Percentiles rank a stretch among this genome's conserved stretches.
These are phyloP conservation scores for Starmerella stellata DNA, from an alignment of 805 yeast genomes.

Conservation along the genomic window DNA sequence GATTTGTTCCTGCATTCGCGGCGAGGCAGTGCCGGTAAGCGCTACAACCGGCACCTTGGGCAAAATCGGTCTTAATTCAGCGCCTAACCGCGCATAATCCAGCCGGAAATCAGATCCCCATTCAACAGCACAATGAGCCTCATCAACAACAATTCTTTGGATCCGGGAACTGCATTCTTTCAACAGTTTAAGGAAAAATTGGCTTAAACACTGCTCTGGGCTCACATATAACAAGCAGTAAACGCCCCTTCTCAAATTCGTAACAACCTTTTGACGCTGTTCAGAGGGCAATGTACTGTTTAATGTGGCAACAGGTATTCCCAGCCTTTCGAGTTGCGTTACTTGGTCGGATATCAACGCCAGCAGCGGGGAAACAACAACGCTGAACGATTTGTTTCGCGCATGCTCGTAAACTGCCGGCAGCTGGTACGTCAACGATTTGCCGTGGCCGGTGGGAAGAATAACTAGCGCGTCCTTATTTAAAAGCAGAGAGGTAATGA, in stretches of 20 bases:
- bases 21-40: constrained; percentile 88
- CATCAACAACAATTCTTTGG: constrained; percentile 79
- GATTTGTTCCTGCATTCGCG: constrained; percentile 27
- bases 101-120: constrained; percentile 99
- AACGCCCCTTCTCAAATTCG: constrained; percentile 45
- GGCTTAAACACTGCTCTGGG: constrained; percentile 49
- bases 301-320: constrained; percentile 68
- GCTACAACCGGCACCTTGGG: constrained; percentile 86
- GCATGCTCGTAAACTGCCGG: constrained; percentile 59
- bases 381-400: constrained; percentile 36
- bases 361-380: constrained; percentile 83
- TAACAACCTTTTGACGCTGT: constrained; percentile 43
- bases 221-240: constrained; percentile 61
- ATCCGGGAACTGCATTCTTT: constrained; percentile 33
- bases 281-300: constrained; percentile 52
- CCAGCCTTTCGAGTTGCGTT: constrained; percentile 43
- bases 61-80: constrained; percentile 45
- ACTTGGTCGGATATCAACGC: constrained; percentile 97
- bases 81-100: constrained; percentile 64
- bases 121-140: constrained; percentile 92
- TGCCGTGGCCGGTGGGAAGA: constrained; percentile 98
- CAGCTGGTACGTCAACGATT: constrained; percentile 82
- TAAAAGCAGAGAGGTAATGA: constrained; percentile 14
- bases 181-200: constrained; percentile 46
- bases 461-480: constrained; percentile 81